phyloP scores from a whole-genome alignment of 768 basidiomycete species.

The Naganishia vaughanmartiniae region DNA sequence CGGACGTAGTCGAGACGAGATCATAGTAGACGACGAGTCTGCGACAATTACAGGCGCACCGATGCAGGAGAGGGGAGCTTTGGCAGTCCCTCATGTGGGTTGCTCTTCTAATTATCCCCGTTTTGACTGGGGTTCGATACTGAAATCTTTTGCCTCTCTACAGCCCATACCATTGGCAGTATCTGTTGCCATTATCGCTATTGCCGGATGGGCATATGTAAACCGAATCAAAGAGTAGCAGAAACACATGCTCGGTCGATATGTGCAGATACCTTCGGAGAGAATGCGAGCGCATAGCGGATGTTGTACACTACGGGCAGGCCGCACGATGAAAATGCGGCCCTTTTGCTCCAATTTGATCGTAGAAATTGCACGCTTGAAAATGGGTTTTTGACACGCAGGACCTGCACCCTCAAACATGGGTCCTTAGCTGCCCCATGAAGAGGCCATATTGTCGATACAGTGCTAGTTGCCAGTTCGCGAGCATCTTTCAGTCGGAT shows the following conservation, averaged over 20 bases:
- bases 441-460: too few species aligned
- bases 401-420: too few species aligned
- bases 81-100: constrained; percentile 5
- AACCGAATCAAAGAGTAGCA: constrained; percentile 27
- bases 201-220: constrained; percentile 30
- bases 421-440: too few species aligned
- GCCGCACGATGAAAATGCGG: too few species aligned
- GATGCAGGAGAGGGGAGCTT: not conserved
- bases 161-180: constrained; percentile 31
- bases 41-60: not conserved
- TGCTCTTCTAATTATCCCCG: not conserved
- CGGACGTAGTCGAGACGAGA: constrained; percentile 15
- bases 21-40: constrained; percentile 13
- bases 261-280: not conserved
- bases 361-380: too few species aligned
- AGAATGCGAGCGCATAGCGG: not conserved
- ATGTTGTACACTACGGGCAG: too few species aligned
- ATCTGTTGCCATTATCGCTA: constrained; percentile 23
- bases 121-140: too few species aligned
- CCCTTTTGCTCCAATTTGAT: too few species aligned
- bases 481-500: too few species aligned
- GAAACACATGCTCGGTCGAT: not conserved
- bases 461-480: too few species aligned
- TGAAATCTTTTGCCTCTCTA: not conserved
- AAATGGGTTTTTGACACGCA: too few species aligned